These are phyloP conservation scores for Juncus inflexus DNA, from an alignment of 176 grass and related monocot genomes.

Conservation along the genomic window DNA sequence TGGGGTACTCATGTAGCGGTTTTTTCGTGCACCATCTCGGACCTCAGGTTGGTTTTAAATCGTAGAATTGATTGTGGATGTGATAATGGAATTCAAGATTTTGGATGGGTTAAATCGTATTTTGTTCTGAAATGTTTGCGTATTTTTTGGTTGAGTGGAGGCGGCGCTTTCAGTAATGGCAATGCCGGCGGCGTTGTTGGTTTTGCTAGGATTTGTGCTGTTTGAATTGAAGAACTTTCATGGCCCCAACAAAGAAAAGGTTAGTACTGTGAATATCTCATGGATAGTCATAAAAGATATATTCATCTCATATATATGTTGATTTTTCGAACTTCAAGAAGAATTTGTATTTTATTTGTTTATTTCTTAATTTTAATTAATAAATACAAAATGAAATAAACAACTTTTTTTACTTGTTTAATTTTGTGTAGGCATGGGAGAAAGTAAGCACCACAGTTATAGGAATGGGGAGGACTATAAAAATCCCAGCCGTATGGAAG, in stretches of 20 bases:
- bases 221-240: constrained; percentile 56
- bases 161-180: constrained; percentile 67
- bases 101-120: not conserved
- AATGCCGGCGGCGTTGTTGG: constrained; percentile 44
- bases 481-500: constrained; percentile 69
- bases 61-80: not conserved
- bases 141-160: constrained; percentile 34
- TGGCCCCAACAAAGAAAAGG: constrained; percentile 57
- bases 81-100: not conserved
- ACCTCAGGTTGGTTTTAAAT: constrained; percentile 45
- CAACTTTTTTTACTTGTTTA: not conserved
- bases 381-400: not conserved
- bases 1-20: constrained; percentile 72
- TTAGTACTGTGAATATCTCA: constrained; percentile 23
- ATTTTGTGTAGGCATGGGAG: constrained; percentile 40
- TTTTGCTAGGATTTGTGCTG: constrained; percentile 70
- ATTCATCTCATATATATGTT: too few relatives aligned
- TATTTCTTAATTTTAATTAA: constrained; percentile 6
- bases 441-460: constrained; percentile 44
- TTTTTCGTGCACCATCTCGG: constrained; percentile 70
- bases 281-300: too few relatives aligned
- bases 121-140: not conserved
- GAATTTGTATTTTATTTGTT: too few relatives aligned
- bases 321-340: too few relatives aligned
- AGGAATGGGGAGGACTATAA: constrained; percentile 70